Percentiles rank a stretch among this genome's conserved stretches.
Conservation (phyloP, 2,329 filamentous ascomycete genomes). For the Aurifilum marmelostoma region DNA sequence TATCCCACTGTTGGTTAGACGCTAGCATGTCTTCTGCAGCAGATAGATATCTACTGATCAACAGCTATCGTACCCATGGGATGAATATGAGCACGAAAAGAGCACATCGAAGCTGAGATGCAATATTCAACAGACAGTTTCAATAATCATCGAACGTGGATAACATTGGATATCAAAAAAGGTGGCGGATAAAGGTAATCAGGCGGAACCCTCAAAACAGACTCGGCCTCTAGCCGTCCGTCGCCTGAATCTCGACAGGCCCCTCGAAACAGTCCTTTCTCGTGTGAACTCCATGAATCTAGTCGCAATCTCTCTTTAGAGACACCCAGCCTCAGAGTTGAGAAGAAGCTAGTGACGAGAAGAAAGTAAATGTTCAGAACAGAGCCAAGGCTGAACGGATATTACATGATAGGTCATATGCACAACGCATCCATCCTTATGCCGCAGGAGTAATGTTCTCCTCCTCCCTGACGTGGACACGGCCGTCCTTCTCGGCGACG, state of each 20-base stretch:
- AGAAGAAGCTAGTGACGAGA: neutral
- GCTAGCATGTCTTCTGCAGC: neutral
- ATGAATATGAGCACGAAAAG: neutral
- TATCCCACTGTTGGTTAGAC: neutral
- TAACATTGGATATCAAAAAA: neutral
- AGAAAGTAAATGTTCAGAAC: neutral
- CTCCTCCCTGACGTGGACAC: slow-evolving; percentile 25
- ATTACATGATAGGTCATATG: neutral
- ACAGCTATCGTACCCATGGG: no score
- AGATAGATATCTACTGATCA: neutral
- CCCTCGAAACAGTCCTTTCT: neutral
- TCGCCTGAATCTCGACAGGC: neutral
- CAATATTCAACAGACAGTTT: neutral
- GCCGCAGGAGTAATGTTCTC: slow-evolving; percentile 13
- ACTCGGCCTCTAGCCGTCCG: neutral
- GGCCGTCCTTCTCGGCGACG: slow-evolving; percentile 31
- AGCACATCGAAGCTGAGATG: neutral
- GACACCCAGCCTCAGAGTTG: neutral
- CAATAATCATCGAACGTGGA: neutral
- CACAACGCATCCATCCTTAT: neutral
- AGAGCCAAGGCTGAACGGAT: neutral
- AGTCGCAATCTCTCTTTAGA: no score
- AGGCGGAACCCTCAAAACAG: neutral
- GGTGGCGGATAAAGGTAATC: neutral
- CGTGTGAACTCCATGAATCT: neutral